Percentiles rank a stretch among this genome's conserved stretches.
Evolutionary conservation across 1,284 basidiomycete genomes (phyloP).

Genomic region (Rhodotorula sp.): DNA sequence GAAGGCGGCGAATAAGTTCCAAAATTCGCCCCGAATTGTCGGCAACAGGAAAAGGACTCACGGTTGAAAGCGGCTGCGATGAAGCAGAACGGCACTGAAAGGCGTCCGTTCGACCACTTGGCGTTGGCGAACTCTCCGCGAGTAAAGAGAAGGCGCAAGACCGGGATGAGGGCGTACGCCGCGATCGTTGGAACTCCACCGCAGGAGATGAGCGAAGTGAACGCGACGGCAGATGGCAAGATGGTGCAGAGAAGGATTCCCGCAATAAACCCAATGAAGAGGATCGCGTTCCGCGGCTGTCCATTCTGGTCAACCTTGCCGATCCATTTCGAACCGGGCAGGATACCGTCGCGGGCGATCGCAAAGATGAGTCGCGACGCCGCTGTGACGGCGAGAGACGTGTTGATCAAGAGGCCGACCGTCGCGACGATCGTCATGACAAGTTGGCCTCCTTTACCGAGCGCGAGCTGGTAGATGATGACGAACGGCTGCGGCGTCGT

Average conservation of each 20-base stretch:
- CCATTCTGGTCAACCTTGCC: constrained; percentile 65
- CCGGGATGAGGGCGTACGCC: constrained; percentile 71
- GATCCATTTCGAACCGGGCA: constrained; percentile 76
- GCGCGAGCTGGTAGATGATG: constrained; percentile 71
- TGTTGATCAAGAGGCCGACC: constrained; percentile 74
- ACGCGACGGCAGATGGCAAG: constrained; percentile 77
- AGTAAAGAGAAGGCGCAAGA: constrained; percentile 68
- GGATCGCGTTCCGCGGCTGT: constrained; percentile 62
- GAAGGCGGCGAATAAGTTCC: constrained; percentile 13
- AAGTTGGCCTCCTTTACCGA: constrained; percentile 70
- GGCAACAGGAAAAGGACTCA: constrained; percentile 49
- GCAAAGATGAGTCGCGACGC: constrained; percentile 80
- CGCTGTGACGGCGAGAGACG: constrained; percentile 75
- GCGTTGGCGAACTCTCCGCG: constrained; percentile 69
- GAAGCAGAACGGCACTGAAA: constrained; percentile 65
- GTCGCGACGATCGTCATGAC: constrained; percentile 80
- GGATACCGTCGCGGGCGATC: constrained; percentile 79
- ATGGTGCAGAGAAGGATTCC: constrained; percentile 73
- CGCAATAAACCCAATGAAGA: constrained; percentile 52
- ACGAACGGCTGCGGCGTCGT: constrained; percentile 83
- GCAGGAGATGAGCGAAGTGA: constrained; percentile 77
- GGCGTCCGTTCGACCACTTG: constrained; percentile 66
- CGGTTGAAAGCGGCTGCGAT: constrained; percentile 69
- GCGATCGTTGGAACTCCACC: constrained; percentile 76
- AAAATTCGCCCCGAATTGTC: not conserved